Evolutionary conservation across 2,329 filamentous ascomycete species (phyloP).

Genomic region (Simplicillium sp.): DNA sequence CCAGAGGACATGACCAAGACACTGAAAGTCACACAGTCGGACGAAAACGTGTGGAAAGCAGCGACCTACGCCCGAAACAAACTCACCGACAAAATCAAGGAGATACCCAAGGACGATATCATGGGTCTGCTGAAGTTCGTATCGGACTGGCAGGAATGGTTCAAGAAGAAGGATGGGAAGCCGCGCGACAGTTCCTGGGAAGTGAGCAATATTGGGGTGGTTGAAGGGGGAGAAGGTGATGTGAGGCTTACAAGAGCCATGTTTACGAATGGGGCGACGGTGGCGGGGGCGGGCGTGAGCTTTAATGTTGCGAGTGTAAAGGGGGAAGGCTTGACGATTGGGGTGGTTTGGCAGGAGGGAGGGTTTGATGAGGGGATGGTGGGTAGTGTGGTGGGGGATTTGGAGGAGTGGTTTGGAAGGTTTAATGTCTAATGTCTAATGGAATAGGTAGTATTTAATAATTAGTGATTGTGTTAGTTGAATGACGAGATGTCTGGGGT

Average conservation of each 20-base stretch:
- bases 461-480: too few relatives aligned
- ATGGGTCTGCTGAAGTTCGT: constrained; percentile 31
- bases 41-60: constrained; percentile 30
- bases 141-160: constrained; percentile 31
- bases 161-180: constrained; percentile 30
- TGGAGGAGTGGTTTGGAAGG: constrained; percentile 19
- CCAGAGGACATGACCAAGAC: constrained; percentile 11
- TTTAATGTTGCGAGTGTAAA: constrained; percentile 38
- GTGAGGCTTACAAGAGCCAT: constrained; percentile 28
- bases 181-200: constrained; percentile 35
- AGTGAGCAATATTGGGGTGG: constrained; percentile 40
- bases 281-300: constrained; percentile 30
- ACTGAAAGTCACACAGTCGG: constrained; percentile 1
- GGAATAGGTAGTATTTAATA: constrained; percentile 12
- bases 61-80: constrained; percentile 24
- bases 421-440: too few relatives aligned
- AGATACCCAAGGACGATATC: constrained; percentile 32
- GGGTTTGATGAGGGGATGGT: constrained; percentile 28
- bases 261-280: constrained; percentile 39
- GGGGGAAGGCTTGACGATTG: constrained; percentile 28
- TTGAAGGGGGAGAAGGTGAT: constrained; percentile 15
- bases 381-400: constrained; percentile 24
- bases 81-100: constrained; percentile 20
- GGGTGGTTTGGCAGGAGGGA: constrained; percentile 37
- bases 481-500: too few relatives aligned